phyloP scores from a whole-genome alignment of 371 early-diverging fungal genomes.

The Apophysomyces elegans region DNA sequence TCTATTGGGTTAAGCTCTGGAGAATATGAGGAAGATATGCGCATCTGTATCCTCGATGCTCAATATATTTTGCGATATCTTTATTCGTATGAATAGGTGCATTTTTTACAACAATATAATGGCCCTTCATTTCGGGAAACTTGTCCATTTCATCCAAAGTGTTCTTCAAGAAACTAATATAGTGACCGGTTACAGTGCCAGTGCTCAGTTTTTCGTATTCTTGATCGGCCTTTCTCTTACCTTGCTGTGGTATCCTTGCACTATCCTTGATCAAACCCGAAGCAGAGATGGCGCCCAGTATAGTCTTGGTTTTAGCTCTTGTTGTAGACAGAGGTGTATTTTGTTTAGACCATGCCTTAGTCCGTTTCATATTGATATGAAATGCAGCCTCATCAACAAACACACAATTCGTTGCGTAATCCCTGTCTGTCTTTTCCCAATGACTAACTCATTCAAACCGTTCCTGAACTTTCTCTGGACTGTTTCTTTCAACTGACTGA shows the following conservation, averaged over 20 bases:
- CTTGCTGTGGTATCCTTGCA: neutral
- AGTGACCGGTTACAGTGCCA: neutral
- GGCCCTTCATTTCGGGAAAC: neutral
- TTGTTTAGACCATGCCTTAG: neutral
- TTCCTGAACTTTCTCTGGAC: neutral
- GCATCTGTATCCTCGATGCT: neutral
- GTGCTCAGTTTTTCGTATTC: neutral
- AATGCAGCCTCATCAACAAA: neutral
- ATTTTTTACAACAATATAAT: neutral
- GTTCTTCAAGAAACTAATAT: neutral
- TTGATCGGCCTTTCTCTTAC: neutral
- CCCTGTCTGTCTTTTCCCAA: neutral
- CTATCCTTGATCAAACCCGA: too few species aligned
- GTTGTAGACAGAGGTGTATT: too few species aligned
- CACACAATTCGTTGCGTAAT: neutral
- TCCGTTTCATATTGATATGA: neutral
- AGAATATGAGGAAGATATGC: neutral
- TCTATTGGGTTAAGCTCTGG: neutral
- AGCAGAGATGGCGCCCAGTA: too few species aligned
- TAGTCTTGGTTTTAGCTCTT: too few species aligned
- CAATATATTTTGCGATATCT: neutral
- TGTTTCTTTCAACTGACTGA: neutral
- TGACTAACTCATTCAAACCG: conserved; percentile 1
- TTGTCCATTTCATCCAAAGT: neutral
- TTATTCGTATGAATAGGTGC: neutral